Evolutionary conservation across 1,284 basidiomycete species (phyloP).

Genomic region (Vanrija pseudolonga): DNA sequence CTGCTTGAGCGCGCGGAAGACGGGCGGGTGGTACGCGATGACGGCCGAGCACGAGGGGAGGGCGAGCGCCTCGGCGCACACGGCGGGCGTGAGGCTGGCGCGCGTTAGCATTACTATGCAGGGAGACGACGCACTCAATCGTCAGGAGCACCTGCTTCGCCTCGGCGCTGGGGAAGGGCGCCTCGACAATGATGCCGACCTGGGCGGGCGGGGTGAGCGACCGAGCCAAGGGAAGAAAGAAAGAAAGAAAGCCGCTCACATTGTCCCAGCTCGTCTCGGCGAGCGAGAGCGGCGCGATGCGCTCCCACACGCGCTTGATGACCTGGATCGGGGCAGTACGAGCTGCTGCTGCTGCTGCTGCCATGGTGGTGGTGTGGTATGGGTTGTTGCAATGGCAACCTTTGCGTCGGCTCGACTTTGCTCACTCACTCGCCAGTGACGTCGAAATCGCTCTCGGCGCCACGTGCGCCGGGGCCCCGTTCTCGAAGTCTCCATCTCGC

Average conservation of each 20-base stretch:
- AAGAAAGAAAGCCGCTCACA: no score
- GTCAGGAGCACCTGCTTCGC: constrained; percentile 71
- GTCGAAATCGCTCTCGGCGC: background rate
- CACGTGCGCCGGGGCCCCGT: background rate
- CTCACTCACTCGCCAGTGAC: background rate
- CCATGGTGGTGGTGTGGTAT: background rate
- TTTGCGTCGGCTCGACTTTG: background rate
- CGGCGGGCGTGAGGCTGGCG: constrained; percentile 70
- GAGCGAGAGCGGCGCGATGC: constrained; percentile 76
- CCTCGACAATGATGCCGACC: constrained; percentile 78
- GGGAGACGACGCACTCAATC: constrained; percentile 64
- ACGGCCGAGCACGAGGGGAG: constrained; percentile 61
- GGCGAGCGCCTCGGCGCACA: constrained; percentile 68
- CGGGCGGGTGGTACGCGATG: constrained; percentile 80
- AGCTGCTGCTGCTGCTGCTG: background rate
- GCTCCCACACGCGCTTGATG: constrained; percentile 50
- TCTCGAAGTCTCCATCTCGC: background rate
- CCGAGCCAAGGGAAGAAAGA: no score
- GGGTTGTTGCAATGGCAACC: background rate
- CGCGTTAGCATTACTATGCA: background rate
- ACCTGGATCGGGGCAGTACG: constrained; percentile 31
- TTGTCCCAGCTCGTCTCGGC: constrained; percentile 85
- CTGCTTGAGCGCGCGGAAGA: constrained; percentile 71
- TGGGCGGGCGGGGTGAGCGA: no score
- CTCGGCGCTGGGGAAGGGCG: constrained; percentile 59